Conservation (phyloP, 176 grass and related monocot species). For the Oryza glumipatula region DNA sequence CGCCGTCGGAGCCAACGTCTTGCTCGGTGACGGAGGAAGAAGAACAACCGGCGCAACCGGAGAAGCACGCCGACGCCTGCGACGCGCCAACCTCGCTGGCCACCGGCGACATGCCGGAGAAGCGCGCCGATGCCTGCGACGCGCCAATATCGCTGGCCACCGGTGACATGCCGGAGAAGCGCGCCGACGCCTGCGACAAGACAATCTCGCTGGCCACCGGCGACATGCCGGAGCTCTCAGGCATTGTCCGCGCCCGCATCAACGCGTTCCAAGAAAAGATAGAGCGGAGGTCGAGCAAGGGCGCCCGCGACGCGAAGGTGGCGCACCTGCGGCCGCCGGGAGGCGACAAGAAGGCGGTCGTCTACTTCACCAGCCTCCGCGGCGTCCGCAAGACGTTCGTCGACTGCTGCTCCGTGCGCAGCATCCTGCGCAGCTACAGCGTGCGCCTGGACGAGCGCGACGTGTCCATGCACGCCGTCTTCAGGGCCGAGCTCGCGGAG, state of each 20-base stretch:
- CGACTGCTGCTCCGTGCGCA: slow-evolving; percentile 69
- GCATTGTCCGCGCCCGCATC: slow-evolving; percentile 60
- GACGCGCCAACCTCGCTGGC: too few species aligned
- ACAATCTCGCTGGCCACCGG: slow-evolving; percentile 15
- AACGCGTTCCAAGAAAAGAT: slow-evolving; percentile 60
- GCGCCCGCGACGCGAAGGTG: slow-evolving; percentile 21
- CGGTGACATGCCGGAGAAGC: not conserved
- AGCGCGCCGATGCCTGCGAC: too few species aligned
- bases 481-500: slow-evolving; percentile 65
- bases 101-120: too few species aligned
- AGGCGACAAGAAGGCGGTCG: slow-evolving; percentile 54
- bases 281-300: slow-evolving; percentile 35
- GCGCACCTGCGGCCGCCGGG: slow-evolving; percentile 35
- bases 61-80: too few species aligned
- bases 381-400: slow-evolving; percentile 74
- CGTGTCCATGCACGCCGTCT: slow-evolving; percentile 77
- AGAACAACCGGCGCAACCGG: not conserved
- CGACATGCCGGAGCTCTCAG: slow-evolving; percentile 46
- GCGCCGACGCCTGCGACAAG: not conserved
- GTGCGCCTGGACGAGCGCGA: slow-evolving; percentile 79
- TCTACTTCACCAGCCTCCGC: slow-evolving; percentile 88
- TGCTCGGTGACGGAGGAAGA: slow-evolving; percentile 15
- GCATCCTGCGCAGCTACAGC: slow-evolving; percentile 66
- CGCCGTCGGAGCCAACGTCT: slow-evolving; percentile 15
- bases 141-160: too few species aligned